Evolutionary conservation across 2,329 filamentous ascomycete genomes (phyloP), one percentile per base, ranked within the genome.

Genomic region (Magnaporthiopsis poae): DNA sequence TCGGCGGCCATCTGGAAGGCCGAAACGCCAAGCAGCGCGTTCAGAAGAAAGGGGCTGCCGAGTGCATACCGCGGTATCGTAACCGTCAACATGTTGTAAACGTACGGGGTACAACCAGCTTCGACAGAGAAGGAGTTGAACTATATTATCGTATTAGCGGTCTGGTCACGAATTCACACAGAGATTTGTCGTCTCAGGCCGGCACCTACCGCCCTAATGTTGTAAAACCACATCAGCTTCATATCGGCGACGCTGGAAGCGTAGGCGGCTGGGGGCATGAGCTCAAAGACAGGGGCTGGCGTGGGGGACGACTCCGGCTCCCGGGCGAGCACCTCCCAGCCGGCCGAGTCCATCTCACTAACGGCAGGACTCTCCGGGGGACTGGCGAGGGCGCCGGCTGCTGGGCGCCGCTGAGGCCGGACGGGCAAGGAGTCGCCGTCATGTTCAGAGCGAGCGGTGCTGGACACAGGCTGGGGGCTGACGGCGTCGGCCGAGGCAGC

Each of bases 171-270:
- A 56, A 11, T 9, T n/a, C 18, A 4, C 46, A 52, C 5, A 11
- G 7, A 25, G 9, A 13, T 5, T 13, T 9, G n/a, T 25, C 5
- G 39, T 18, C 39, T 18, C 18, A 0, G n/a, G n/a, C 21, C 12
- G n/a, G 46, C 46, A 56, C 46, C 7, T 56, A 56, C 46, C 11
- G 81, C 82, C 39, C 78, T 72, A 11, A 75, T 76, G 15, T 80
- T 81, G 70, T 84, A 86, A 70, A 84, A 83, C 82, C 83, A 86
- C 8, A 86, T 71, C 60, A 86, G 77, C 69, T 79, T 80, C 81
- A 86, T 82, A 68, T 86, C 82, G 33, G 75, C 69, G 39, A 77
- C 74, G 60, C 78, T 74, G 65, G 60, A n/a, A 13, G n/a, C 35
- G 39, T 2, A n/a, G 4, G 46, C n/a, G 18, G 46, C 46, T 3